Conservation (phyloP, 2,329 filamentous ascomycete genomes). For the Hypoxylon sp. region DNA sequence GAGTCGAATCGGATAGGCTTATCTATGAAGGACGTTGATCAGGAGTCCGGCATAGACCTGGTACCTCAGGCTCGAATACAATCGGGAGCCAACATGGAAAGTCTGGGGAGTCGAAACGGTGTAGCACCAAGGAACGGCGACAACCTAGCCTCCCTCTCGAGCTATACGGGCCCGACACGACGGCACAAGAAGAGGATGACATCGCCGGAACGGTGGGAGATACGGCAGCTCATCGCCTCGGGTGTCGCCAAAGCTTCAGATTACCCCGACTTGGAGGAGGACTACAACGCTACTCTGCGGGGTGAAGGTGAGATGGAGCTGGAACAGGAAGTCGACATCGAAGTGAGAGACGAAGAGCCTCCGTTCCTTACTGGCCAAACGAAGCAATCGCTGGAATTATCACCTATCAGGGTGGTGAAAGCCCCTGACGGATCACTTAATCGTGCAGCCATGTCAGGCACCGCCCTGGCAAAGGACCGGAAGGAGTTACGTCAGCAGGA, state of each 20-base stretch:
- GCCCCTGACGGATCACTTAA: conserved; percentile 98
- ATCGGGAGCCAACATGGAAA: conserved; percentile 90
- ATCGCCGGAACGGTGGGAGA: conserved; percentile 96
- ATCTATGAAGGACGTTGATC: conserved; percentile 98
- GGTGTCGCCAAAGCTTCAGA: conserved; percentile 92
- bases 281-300: conserved; percentile 86
- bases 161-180: conserved; percentile 60
- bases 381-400: conserved; percentile 92
- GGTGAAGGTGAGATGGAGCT: conserved; percentile 89
- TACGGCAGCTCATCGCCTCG: conserved; percentile 93
- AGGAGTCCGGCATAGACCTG: conserved; percentile 83
- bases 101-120: conserved; percentile 70
- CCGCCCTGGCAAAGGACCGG: conserved; percentile 85
- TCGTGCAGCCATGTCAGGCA: conserved; percentile 92
- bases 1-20: conserved; percentile 83
- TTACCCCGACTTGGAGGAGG: conserved; percentile 93
- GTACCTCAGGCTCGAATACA: conserved; percentile 79
- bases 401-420: conserved; percentile 95
- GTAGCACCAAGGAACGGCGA: conserved; percentile 52
- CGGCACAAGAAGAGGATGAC: conserved; percentile 90
- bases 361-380: conserved; percentile 96
- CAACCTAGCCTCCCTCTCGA: conserved; percentile 69
- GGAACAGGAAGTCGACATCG: conserved; percentile 96
- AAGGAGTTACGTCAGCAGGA: conserved; percentile 90
- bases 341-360: conserved; percentile 94